Percentiles rank a stretch among this genome's conserved stretches.
Evolutionary conservation across 768 basidiomycete species (phyloP).

Genomic region (Naganishia onofrii): DNA sequence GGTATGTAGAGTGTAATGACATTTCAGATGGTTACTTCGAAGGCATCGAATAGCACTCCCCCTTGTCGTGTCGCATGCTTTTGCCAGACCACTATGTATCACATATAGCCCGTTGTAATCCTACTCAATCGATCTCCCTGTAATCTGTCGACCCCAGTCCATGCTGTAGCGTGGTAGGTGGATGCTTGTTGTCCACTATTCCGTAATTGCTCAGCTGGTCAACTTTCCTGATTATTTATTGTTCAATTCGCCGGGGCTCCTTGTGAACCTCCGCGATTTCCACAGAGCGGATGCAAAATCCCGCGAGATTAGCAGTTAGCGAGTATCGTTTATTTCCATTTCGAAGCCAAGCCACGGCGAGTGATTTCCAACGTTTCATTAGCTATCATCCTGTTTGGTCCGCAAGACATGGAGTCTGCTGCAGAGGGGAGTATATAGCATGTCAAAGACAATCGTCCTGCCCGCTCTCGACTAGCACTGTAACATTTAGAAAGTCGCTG

Average conservation of each 20-base stretch:
- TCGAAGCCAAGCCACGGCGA: not conserved
- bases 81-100: not conserved
- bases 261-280: not conserved
- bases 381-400: constrained; percentile 6
- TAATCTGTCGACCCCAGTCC: too few species aligned
- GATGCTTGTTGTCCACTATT: too few species aligned
- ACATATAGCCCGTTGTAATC: not conserved
- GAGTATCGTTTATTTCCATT: constrained; percentile 21
- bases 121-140: too few species aligned
- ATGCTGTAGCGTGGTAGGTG: too few species aligned
- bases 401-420: not conserved
- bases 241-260: not conserved
- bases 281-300: constrained; percentile 4
- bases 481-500: not conserved
- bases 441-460: too few species aligned
- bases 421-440: not conserved
- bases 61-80: not conserved
- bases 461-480: not conserved
- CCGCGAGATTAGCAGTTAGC: constrained; percentile 12
- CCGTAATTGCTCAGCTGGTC: too few species aligned
- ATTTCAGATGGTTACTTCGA: not conserved
- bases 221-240: too few species aligned
- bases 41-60: not conserved
- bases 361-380: constrained; percentile 25
- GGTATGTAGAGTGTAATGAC: not conserved